Base-by-base conservation (phyloP, 2,329 filamentous ascomycete genomes). In the Pseudocercospora cruenta region DNA sequence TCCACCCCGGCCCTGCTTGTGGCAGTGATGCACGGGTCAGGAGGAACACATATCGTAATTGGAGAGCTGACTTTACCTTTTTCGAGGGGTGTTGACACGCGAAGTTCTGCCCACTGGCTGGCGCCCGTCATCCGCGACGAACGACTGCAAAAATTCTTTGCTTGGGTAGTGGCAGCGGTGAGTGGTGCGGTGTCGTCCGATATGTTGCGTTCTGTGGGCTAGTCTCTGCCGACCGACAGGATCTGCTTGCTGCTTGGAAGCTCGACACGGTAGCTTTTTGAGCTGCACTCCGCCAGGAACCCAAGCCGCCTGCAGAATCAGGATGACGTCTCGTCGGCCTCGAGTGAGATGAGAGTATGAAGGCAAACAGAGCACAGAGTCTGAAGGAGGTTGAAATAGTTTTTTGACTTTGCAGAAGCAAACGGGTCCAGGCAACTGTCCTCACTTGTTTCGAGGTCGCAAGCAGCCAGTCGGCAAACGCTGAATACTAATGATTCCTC, bases 401-500 rank as follows among this genome's bases (percentile, higher is more conserved):
- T 21, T 4, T 21, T 22, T 49, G 36, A n/a, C 14, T 21, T 14
- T 10, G 49, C 22, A 53, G 2, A 53, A 9, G 21, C 49, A 22
- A 53, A 53, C 49, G 21, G 22, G 10, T 14, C 45, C 49, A 10
- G 22, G 49, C 51, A 26, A 19, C 12, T 19, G 21, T 26, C 26
- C 22, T 51, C 22, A 22, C 21, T 21, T 21, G n/a, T 24, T 21
- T 51, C 47, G 47, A 51, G 47, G 21, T 26, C 5, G 47, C 47
- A 24, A 51, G 47, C 47, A 51, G 22, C 54, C 26, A 58, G 54
- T 58, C 28, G 54, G 54, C 54, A 58, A 58, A 58, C 54, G 54
- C 28, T 58, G n/a, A 58, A 39, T 58, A 22, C 33, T 21, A 39
- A 57, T 57, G 21, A 54, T 22, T 28, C 22, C 49, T 14, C 21